Conservation (phyloP, 2,329 filamentous ascomycete species). For the Biscogniauxia marginata region DNA sequence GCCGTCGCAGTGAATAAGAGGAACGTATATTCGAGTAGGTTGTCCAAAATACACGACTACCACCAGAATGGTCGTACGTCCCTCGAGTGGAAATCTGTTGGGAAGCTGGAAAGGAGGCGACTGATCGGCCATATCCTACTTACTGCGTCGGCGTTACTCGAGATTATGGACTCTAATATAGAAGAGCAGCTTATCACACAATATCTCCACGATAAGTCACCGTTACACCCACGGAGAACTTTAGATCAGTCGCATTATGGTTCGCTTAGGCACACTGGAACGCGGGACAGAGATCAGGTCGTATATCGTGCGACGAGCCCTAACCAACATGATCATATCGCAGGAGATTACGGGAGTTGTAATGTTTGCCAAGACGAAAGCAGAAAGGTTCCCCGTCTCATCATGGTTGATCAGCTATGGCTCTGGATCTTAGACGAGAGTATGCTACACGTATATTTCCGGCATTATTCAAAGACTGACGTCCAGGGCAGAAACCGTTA, state of each 20-base stretch:
- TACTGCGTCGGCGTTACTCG: background rate
- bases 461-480: background rate
- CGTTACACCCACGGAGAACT: slow-evolving; percentile 28
- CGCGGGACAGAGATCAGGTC: slow-evolving; percentile 22
- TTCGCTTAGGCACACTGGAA: slow-evolving; percentile 27
- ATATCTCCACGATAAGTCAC: slow-evolving; percentile 18
- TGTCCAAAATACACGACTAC: background rate
- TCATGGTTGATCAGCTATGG: slow-evolving; percentile 18
- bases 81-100: background rate
- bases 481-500: slow-evolving; percentile 32
- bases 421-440: slow-evolving; percentile 13
- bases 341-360: background rate
- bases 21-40: background rate
- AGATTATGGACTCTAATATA: slow-evolving; percentile 1
- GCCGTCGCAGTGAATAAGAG: background rate
- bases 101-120: background rate
- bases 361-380: slow-evolving; percentile 1
- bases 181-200: background rate
- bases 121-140: slow-evolving; percentile 1
- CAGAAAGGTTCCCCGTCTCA: slow-evolving; percentile 5
- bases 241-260: slow-evolving; percentile 32
- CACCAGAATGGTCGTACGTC: background rate
- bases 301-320: slow-evolving; percentile 10
- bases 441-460: background rate
- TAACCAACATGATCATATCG: background rate